Percentiles rank a stretch among this genome's conserved stretches.
Conservation (phyloP, 345 rosid genomes). For the Balakata baccata region DNA sequence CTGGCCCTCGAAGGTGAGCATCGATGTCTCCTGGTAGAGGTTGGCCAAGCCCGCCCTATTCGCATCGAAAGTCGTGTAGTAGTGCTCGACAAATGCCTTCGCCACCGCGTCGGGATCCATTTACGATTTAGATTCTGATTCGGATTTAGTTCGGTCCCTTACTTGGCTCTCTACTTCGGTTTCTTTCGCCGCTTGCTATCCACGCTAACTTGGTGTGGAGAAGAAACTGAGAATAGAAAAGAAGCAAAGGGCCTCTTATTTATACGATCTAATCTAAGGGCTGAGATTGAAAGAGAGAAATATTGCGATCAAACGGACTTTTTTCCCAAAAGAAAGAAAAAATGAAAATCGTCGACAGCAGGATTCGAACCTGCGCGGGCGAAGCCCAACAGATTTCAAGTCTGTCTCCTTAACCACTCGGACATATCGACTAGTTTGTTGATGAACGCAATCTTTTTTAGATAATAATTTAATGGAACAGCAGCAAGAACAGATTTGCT, state of each 20-base stretch:
- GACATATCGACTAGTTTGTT: conserved; percentile 47
- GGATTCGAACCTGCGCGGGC: conserved; percentile 99
- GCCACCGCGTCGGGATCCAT: conserved; percentile 89
- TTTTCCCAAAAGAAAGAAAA: too few species aligned
- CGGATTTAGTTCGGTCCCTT: neutral
- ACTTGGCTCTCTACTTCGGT: neutral
- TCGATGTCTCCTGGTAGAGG: conserved; percentile 78
- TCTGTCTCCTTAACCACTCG: conserved; percentile 99
- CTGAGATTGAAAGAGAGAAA: neutral
- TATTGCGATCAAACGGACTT: neutral
- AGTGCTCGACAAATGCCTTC: conserved; percentile 89
- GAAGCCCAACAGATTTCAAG: conserved; percentile 98
- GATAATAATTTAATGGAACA: too few species aligned
- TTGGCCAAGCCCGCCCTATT: conserved; percentile 58
- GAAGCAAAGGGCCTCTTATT: neutral
- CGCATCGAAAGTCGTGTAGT: conserved; percentile 77
- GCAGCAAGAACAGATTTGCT: too few species aligned
- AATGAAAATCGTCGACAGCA: conserved; percentile 59
- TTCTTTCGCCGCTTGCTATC: conserved; percentile 17
- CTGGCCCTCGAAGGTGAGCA: conserved; percentile 95
- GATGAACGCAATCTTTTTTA: neutral
- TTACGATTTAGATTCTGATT: neutral
- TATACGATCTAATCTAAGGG: conserved; percentile 13
- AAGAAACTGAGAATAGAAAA: neutral
- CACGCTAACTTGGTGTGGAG: conserved; percentile 13